Base-by-base conservation (phyloP, 371 early-diverging fungal genomes). In the Syncephalastrum contaminatum region DNA sequence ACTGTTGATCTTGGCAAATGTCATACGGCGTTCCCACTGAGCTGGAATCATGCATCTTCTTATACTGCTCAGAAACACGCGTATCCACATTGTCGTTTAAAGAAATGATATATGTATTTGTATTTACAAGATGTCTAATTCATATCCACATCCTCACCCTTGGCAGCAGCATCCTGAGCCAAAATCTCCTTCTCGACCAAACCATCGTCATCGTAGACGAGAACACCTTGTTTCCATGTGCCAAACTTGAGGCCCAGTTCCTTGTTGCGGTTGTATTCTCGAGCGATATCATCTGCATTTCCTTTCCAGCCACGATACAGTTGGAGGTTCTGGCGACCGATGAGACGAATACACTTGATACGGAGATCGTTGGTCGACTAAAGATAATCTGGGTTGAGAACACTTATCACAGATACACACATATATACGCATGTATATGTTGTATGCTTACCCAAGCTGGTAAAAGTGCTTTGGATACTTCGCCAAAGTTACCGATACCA, bases 251-350 rank as follows among this genome's bases (percentile, higher is more conserved):
- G 50, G 4, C 93, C 94, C 58, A 94, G 80, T 4, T 81, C 83
- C 63, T 91, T 90, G 69, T 94, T 94, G 43, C 82, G 72, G 41
- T 87, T 85, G 57, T 87, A 92, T 58, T 93, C 93, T 36, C 74
- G 64, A 40, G 75, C 71, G 47, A 94, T 90, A 43, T 77, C 88
- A 13, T 81, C 81, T 25, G 74, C 85, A 60, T 78, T 73, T 2
- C 94, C 94, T 60, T 86, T 90, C 94, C 94, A 94, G 46, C 84
- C 90, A 53, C 86, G 81, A 67, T 93, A 93, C 25, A 91, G 65
- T 64, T 94, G 92, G 43, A 93, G 68, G 55, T 93, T 94, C 56
- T 94, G 95, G 30, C 95, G 85, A 40, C 95, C 95, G 52, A 94
- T 87, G 45, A 93, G 62, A 30, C 94, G 80, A 61, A 93, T 92